A percentile compares a stretch with the other conserved stretches of the same genome.
Conservation (phyloP, 192 early-diverging fungal species). For the Coemansia sp. region DNA sequence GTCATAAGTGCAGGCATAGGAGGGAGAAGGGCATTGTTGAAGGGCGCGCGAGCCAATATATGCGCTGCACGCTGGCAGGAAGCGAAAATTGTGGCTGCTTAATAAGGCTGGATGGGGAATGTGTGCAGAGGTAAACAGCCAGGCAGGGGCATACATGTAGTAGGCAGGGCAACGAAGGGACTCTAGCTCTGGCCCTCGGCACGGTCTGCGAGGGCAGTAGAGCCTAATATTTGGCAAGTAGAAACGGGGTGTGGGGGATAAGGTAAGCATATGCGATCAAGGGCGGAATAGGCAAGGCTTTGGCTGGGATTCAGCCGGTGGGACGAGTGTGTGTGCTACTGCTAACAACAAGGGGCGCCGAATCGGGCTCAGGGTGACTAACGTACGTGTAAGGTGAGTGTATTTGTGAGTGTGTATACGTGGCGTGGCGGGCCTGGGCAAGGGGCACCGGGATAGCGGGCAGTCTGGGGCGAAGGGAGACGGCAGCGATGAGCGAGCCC, state of each 20-base stretch:
- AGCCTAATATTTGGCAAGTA: background rate
- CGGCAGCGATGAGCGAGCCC: background rate
- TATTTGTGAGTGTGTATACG: background rate
- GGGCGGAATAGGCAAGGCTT: background rate
- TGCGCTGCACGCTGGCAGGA: slow-evolving; percentile 5
- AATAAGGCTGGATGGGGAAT: slow-evolving; percentile 12
- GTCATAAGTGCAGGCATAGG: slow-evolving; percentile 10
- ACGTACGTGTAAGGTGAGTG: slow-evolving; percentile 3
- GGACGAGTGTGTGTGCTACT: background rate
- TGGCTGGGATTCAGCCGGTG: slow-evolving; percentile 3
- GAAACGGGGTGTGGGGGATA: background rate
- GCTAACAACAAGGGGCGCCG: background rate
- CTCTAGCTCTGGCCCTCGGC: background rate
- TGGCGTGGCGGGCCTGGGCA: background rate
- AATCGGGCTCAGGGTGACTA: background rate
- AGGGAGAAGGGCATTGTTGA: slow-evolving; percentile 3
- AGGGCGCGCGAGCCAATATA: slow-evolving; percentile 9
- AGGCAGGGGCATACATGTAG: background rate
- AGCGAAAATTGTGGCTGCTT: slow-evolving; percentile 9
- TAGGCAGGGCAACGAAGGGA: background rate
- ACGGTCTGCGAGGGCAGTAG: slow-evolving; percentile 4
- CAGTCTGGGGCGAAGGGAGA: background rate
- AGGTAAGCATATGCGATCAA: slow-evolving; percentile 10
- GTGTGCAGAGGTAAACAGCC: background rate
- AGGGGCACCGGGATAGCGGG: background rate